These are phyloP conservation scores for Choanephora cucurbitarum DNA, from an alignment of 371 early-diverging fungal species.

Conservation along the genomic window DNA sequence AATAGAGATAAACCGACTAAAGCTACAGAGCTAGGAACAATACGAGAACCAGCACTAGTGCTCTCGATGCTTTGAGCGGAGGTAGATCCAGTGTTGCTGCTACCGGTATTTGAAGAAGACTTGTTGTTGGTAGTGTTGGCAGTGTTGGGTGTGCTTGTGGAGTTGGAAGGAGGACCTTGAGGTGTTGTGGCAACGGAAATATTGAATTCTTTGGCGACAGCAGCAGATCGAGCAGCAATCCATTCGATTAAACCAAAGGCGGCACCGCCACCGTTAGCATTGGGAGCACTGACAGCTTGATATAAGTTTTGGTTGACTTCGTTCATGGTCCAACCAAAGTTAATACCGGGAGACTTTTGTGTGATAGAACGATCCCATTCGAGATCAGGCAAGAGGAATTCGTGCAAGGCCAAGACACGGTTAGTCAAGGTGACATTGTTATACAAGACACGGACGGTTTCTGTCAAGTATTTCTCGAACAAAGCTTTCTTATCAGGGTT, in stretches of 20 bases:
- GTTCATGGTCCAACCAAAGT: slow-evolving; percentile 52
- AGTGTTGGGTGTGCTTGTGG: slow-evolving; percentile 8
- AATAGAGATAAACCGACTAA: slow-evolving; percentile 19
- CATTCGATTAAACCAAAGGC: slow-evolving; percentile 50
- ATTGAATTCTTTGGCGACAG: slow-evolving; percentile 45
- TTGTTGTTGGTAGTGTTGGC: slow-evolving; percentile 3
- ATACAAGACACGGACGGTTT: slow-evolving; percentile 52
- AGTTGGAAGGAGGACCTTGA: slow-evolving; percentile 38
- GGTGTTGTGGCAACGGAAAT: slow-evolving; percentile 40
- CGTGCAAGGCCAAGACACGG: slow-evolving; percentile 53
- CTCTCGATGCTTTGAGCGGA: slow-evolving; percentile 13
- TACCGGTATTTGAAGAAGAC: not conserved
- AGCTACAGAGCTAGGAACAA: slow-evolving; percentile 14
- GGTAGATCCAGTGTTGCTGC: slow-evolving; percentile 3
- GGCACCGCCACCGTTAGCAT: slow-evolving; percentile 51
- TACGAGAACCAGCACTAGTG: slow-evolving; percentile 12
- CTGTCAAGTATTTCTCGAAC: slow-evolving; percentile 54
- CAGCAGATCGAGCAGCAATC: slow-evolving; percentile 21
- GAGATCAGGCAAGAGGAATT: slow-evolving; percentile 54
- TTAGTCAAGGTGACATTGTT: slow-evolving; percentile 54
- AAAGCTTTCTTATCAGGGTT: slow-evolving; percentile 38
- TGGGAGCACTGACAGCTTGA: slow-evolving; percentile 34
- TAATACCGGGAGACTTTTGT: slow-evolving; percentile 57
- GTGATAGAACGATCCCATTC: slow-evolving; percentile 53
- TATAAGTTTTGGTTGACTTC: slow-evolving; percentile 49